Evolutionary conservation across 306 rosid species (phyloP), one percentile per base, ranked within the genome.

Genomic region (Benincasa hispida): DNA sequence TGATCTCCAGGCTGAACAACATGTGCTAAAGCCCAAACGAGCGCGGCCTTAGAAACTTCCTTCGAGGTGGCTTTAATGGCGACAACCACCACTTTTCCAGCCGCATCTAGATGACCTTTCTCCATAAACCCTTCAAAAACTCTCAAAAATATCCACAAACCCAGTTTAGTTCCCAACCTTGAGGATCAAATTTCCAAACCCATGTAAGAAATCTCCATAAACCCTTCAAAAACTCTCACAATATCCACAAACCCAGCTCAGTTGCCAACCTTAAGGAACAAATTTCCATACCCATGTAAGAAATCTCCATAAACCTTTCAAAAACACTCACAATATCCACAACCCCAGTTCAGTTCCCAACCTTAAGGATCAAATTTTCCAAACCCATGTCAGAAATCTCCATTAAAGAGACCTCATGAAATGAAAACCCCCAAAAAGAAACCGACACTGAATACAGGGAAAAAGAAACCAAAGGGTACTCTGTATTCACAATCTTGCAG

Each of bases 11-110:
- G 97, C 78, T 89, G 97, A 82, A 87, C 97, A 79, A 94, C 91
- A 87, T 92, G 99, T 83, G 97, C 90, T 89, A 94, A 78, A 84
- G 99, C 97, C 99, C 99, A 94, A 39, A 90, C 86, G 83, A 94
- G 83, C 82, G 90, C 95, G 45, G 81, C 81, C 77, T 77, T 94
- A 45, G 97, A 79, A 77, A 94, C 88, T 75, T 88, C 97, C 85
- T 80, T 92, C 1, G 92, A 87, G 3, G 92, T 86, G 58, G 93
- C 99, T 80, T 85, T 92, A 14, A 94, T 88, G 34, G 96, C 99
- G 77, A 94, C 99, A 76, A 92, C 89, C 81, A 94, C 95, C 86
- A 92, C 87, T 78, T 91, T 93, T 47, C 93, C 91, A 42, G 79
- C 79, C 77, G 68, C 82, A 78, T 85, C 88, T 10, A 81, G 86